Evolutionary conservation across 805 yeast species (phyloP), one percentile per base, ranked within the genome.

Genomic region (Zygotorulaspora sp.): DNA sequence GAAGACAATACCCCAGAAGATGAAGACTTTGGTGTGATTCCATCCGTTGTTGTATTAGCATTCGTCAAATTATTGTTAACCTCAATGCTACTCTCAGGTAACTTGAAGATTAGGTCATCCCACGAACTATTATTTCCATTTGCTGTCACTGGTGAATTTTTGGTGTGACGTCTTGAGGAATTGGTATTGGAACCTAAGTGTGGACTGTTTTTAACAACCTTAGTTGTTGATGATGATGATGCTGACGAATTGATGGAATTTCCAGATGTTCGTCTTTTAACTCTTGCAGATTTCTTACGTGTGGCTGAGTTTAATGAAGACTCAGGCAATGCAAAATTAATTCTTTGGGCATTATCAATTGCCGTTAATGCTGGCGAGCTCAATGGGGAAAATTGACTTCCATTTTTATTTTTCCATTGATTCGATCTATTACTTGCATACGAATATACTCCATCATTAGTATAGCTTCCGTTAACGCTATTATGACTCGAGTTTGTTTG

Each of bases 351-450:
- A 36, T 46, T 39, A 20, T 48, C 54, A 25, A 50, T 55, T 6
- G 69, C 83, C 43, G 68, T 74, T 40, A 80, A 57, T 3, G 85
- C 85, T 0, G 88, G 88, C 0, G 85, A 78, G 3, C 87, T 77
- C 49, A 81, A 65, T 0, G 88, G 78, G 2, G 47, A 43, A 24
- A 43, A 43, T 18, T 43, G 47, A 29, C 42, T 32, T 6, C 26
- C 22, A 5, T 14, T 11, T 14, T 33, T 41, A 21, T 27, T 30
- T 24, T 35, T 37, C 27, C 32, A 32, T 26, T 41, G 54, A 41
- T 20, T 64, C 86, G 50, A 71, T 50, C 1, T 24, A 18, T 29
- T 16, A 15, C 26, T 38, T 6, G 22, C 10, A 6, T 20, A 18
- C 26, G 42, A 23, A 7, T 37, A 36, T 7, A 43, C 29, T 87